Evolutionary conservation across 1,284 basidiomycete species (phyloP).

Genomic region (Fomitiporia mediterranea): DNA sequence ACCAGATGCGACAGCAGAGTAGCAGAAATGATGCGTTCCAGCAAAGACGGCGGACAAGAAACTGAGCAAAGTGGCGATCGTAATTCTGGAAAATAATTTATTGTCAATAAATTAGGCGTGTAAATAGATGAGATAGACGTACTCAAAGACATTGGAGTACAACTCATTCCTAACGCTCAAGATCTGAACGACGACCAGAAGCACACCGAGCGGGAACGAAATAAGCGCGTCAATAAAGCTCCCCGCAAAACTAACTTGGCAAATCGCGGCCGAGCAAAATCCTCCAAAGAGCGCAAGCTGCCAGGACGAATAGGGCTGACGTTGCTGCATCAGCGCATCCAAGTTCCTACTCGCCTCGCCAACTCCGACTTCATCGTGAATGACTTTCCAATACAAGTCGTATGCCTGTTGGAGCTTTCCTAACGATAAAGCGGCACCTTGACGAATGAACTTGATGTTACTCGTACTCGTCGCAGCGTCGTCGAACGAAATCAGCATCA

Average conservation of each 20-base stretch:
- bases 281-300: slow-evolving; percentile 75
- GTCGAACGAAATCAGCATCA: slow-evolving; percentile 80
- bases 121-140: slow-evolving; percentile 27
- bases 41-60: slow-evolving; percentile 79
- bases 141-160: slow-evolving; percentile 86
- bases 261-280: slow-evolving; percentile 79
- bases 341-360: slow-evolving; percentile 72
- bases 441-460: slow-evolving; percentile 82
- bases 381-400: slow-evolving; percentile 81
- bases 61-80: slow-evolving; percentile 73
- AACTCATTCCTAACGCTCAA: slow-evolving; percentile 75
- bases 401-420: slow-evolving; percentile 78
- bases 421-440: slow-evolving; percentile 69
- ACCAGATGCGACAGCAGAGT: slow-evolving; percentile 78
- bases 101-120: not conserved
- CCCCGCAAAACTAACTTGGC: slow-evolving; percentile 65
- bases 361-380: slow-evolving; percentile 82
- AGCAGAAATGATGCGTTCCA: slow-evolving; percentile 73
- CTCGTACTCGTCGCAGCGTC: slow-evolving; percentile 82
- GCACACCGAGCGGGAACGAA: slow-evolving; percentile 74
- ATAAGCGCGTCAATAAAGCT: slow-evolving; percentile 79
- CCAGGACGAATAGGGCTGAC: slow-evolving; percentile 59
- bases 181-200: slow-evolving; percentile 75
- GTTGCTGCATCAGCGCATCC: slow-evolving; percentile 72
- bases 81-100: slow-evolving; percentile 46